phyloP scores from a whole-genome alignment of 2,329 filamentous ascomycete species.

The Endoconidiophora laricicola region DNA sequence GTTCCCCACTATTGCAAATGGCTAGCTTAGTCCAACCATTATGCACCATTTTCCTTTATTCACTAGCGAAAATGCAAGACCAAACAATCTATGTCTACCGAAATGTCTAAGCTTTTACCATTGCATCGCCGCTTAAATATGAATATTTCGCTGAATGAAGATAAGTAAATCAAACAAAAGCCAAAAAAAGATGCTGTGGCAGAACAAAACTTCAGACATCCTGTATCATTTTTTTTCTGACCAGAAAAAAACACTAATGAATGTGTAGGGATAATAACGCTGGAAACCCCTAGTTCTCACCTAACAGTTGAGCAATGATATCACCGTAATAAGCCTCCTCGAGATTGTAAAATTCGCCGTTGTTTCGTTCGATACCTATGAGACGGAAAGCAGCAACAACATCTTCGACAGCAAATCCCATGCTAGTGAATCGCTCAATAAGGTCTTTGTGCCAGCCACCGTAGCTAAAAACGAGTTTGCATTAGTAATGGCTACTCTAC shows the following conservation, averaged over 20 bases:
- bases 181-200: background rate
- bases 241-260: no score
- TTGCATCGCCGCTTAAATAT: no score
- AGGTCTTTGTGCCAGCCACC: slow-evolving; percentile 74
- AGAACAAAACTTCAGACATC: no score
- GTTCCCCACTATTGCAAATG: no score
- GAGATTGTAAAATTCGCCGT: slow-evolving; percentile 67
- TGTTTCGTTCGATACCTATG: slow-evolving; percentile 64
- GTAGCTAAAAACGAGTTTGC: slow-evolving; percentile 37
- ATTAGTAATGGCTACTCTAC: background rate
- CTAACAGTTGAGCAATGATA: slow-evolving; percentile 69
- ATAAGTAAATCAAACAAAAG: background rate
- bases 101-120: no score
- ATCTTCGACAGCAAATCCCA: slow-evolving; percentile 82
- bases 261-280: no score
- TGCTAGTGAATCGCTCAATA: slow-evolving; percentile 67
- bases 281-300: slow-evolving; percentile 40
- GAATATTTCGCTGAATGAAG: background rate
- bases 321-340: slow-evolving; percentile 84
- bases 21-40: no score
- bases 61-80: no score
- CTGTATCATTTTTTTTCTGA: no score
- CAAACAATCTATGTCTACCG: no score
- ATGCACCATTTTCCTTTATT: no score
- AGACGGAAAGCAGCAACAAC: slow-evolving; percentile 69